Conservation (phyloP, 2,329 filamentous ascomycete species). For the Venturia pyrina region DNA sequence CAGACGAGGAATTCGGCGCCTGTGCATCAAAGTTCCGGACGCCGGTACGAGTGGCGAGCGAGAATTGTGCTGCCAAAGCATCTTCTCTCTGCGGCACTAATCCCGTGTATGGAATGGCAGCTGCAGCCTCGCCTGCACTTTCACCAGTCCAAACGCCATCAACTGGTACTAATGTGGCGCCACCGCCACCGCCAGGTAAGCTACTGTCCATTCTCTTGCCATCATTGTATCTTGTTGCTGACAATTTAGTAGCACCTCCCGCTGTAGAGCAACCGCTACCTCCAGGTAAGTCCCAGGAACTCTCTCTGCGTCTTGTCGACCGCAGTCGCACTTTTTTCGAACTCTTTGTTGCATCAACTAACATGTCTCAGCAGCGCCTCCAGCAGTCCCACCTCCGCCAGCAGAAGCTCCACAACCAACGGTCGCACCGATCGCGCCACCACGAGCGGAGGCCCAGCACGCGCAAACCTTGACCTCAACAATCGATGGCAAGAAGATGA, state of each 20-base stretch:
- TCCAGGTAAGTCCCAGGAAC: too few species aligned
- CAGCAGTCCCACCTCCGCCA: neutral
- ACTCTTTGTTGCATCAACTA: neutral
- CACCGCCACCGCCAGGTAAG: neutral
- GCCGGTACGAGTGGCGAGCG: neutral
- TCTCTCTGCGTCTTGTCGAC: neutral
- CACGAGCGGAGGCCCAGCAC: neutral
- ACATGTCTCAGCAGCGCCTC: neutral
- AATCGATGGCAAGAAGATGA: neutral
- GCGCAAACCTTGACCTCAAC: neutral
- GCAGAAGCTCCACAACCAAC: neutral
- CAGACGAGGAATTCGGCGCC: neutral
- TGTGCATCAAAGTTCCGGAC: neutral
- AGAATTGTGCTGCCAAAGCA: neutral
- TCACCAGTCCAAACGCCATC: too few species aligned
- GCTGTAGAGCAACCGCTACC: neutral
- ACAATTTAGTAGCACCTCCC: neutral
- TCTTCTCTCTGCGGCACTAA: neutral
- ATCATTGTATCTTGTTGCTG: neutral
- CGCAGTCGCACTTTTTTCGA: neutral
- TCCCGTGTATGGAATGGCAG: neutral
- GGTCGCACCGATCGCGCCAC: neutral
- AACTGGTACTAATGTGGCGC: too few species aligned
- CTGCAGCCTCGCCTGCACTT: neutral
- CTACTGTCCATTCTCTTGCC: neutral